A percentile compares a stretch with the other conserved stretches of the same genome.
These are phyloP conservation scores for Thymus quinquecostatus DNA, from an alignment of 257 asterid genomes.

Conservation along the genomic window DNA sequence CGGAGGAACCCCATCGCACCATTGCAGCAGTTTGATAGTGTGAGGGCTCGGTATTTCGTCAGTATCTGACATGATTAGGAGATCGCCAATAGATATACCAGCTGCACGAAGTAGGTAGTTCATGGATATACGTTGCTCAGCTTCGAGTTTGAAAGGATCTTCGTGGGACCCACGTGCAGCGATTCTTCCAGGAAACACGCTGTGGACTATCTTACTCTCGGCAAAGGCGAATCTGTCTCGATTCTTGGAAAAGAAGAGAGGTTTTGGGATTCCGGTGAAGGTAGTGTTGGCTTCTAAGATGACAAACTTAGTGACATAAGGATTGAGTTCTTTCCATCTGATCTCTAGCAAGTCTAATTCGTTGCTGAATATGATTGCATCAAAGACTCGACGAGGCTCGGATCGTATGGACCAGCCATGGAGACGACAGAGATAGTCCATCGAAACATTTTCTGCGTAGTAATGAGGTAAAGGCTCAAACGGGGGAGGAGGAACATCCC, in stretches of 20 bases:
- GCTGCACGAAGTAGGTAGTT: constrained; percentile 59
- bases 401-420: constrained; percentile 84
- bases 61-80: constrained; percentile 80
- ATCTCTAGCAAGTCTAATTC: constrained; percentile 89
- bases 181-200: constrained; percentile 61
- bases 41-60: constrained; percentile 96
- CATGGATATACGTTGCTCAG: constrained; percentile 76
- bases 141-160: constrained; percentile 78
- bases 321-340: constrained; percentile 83
- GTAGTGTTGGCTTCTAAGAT: constrained; percentile 92
- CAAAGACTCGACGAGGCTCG: constrained; percentile 82
- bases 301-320: constrained; percentile 71
- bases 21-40: constrained; percentile 74
- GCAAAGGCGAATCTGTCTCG: constrained; percentile 72
- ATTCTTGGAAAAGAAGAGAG: constrained; percentile 61
- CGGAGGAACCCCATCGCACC: constrained; percentile 90
- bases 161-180: constrained; percentile 43
- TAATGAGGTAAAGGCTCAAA: constrained; percentile 76
- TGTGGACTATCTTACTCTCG: constrained; percentile 58
- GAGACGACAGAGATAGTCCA: constrained; percentile 71
- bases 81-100: constrained; percentile 71
- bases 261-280: constrained; percentile 86
- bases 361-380: constrained; percentile 82
- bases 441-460: constrained; percentile 88
- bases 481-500: constrained; percentile 84